phyloP scores from a whole-genome alignment of 176 grass and related monocot species.

The Cenchrus purpureus region DNA sequence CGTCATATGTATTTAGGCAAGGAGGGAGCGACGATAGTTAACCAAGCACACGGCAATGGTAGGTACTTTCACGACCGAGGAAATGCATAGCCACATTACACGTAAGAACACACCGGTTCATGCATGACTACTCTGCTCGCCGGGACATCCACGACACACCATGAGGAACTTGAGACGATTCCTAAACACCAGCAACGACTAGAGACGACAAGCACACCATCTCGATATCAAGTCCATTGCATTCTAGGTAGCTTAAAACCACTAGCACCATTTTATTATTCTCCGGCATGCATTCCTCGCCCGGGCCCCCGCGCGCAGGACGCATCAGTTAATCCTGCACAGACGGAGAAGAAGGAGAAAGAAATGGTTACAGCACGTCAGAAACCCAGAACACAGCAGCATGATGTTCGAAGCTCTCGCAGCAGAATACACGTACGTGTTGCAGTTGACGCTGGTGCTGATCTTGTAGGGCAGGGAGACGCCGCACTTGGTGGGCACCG shows the following conservation, averaged over 20 bases:
- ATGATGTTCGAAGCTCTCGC: background rate
- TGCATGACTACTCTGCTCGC: background rate
- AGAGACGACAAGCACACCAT: slow-evolving; percentile 8
- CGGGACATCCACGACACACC: background rate
- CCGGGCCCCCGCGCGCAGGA: background rate
- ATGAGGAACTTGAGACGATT: background rate
- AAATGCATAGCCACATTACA: background rate
- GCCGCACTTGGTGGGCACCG: slow-evolving; percentile 53
- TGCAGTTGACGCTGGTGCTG: slow-evolving; percentile 59
- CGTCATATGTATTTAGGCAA: no score
- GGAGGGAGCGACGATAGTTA: no score
- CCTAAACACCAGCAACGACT: slow-evolving; percentile 34
- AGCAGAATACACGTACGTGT: slow-evolving; percentile 35
- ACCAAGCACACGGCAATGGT: background rate
- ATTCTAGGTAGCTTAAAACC: background rate
- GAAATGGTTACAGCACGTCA: background rate
- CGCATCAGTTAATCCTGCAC: slow-evolving; percentile 46
- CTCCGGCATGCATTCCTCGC: background rate
- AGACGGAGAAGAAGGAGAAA: background rate
- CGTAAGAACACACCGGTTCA: background rate
- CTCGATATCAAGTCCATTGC: background rate
- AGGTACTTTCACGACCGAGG: background rate
- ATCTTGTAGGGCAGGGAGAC: slow-evolving; percentile 56
- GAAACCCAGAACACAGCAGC: background rate
- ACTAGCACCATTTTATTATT: slow-evolving; percentile 39